phyloP scores from a whole-genome alignment of 257 asterid genomes.

The Phtheirospermum japonicum region DNA sequence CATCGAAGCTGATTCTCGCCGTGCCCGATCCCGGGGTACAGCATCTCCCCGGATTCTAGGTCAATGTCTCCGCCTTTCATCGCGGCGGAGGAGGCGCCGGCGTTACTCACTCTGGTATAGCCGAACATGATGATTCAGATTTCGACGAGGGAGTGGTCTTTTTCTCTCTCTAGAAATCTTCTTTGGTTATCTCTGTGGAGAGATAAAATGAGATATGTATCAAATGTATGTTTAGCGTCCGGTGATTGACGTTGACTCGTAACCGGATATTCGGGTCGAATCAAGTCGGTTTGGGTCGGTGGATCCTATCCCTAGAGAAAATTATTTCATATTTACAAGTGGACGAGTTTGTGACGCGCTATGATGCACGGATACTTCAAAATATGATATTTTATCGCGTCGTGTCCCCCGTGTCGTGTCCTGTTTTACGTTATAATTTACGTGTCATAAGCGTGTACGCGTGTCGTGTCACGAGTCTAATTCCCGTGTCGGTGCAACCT shows the following conservation, averaged over 20 bases:
- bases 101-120: slow-evolving; percentile 45
- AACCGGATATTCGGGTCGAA: neutral
- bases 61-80: slow-evolving; percentile 45
- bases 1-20: slow-evolving; percentile 98
- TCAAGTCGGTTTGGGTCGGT: slow-evolving; percentile 3
- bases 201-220: neutral
- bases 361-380: too few relatives aligned
- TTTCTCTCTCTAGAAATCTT: slow-evolving; percentile 11
- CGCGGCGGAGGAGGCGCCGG: slow-evolving; percentile 26
- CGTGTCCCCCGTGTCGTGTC: too few relatives aligned
- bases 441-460: too few relatives aligned
- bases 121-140: slow-evolving; percentile 52
- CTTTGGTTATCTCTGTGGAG: slow-evolving; percentile 16
- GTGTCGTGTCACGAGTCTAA: too few relatives aligned
- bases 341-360: too few relatives aligned
- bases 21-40: slow-evolving; percentile 86
- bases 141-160: slow-evolving; percentile 20
- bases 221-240: neutral
- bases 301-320: too few relatives aligned
- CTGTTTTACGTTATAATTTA: too few relatives aligned
- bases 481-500: too few relatives aligned
- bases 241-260: slow-evolving; percentile 25
- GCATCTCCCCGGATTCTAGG: slow-evolving; percentile 55
- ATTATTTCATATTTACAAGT: too few relatives aligned
- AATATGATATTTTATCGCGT: too few relatives aligned